phyloP scores from a whole-genome alignment of 148 eudicot genomes.

The Persicaria maculosa region DNA sequence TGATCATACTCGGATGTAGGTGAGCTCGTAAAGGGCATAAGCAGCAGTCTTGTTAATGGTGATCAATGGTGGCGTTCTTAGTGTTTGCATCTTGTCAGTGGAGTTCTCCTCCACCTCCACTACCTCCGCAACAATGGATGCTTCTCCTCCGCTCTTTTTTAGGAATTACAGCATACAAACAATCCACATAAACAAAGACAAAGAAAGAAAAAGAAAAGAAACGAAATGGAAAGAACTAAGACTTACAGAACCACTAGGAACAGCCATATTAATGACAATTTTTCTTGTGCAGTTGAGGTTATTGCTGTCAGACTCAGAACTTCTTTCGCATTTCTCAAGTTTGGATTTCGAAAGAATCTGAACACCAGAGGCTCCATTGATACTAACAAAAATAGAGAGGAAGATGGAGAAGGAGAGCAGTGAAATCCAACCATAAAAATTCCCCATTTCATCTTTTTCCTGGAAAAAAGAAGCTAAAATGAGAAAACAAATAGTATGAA shows the following conservation, averaged over 20 bases:
- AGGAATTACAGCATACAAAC: neutral
- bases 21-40: constrained; percentile 67
- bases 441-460: constrained; percentile 5
- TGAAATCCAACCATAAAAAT: neutral
- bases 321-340: constrained; percentile 77
- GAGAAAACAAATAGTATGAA: too few species aligned
- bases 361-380: constrained; percentile 13
- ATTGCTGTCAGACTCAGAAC: constrained; percentile 22
- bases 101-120: constrained; percentile 91
- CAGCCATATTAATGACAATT: constrained; percentile 68
- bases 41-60: constrained; percentile 77
- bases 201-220: too few species aligned
- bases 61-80: constrained; percentile 66
- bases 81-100: constrained; percentile 52
- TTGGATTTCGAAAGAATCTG: constrained; percentile 86
- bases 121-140: constrained; percentile 81
- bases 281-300: constrained; percentile 71
- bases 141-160: constrained; percentile 72
- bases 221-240: neutral
- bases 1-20: constrained; percentile 66
- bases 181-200: neutral
- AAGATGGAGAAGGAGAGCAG: constrained; percentile 11
- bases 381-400: neutral
- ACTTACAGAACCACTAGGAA: constrained; percentile 73
- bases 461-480: too few species aligned